These are phyloP conservation scores for Carex arenaria DNA, from an alignment of 202 grass and related monocot genomes.

Conservation along the genomic window DNA sequence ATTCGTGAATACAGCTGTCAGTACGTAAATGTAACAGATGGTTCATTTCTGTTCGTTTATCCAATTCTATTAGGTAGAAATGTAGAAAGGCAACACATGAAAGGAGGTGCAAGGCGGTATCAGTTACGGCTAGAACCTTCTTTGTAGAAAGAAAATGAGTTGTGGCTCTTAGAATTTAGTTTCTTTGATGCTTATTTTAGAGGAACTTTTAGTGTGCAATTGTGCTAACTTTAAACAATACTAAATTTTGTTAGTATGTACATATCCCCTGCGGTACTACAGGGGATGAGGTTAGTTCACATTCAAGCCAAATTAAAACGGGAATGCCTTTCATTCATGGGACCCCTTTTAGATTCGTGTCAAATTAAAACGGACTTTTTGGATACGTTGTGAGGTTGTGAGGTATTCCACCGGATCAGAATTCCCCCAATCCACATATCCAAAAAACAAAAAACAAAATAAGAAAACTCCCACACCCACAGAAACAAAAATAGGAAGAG, in stretches of 20 bases:
- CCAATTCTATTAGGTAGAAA: background rate
- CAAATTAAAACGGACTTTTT: background rate
- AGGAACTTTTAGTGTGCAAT: background rate
- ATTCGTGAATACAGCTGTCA: background rate
- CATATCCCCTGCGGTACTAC: too few relatives aligned
- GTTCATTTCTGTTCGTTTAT: background rate
- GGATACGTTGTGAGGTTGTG: too few relatives aligned
- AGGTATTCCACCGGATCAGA: too few relatives aligned
- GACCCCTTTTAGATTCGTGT: too few relatives aligned
- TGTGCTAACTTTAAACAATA: background rate
- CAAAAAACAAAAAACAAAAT: background rate
- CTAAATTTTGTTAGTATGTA: background rate
- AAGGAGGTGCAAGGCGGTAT: background rate
- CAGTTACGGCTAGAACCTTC: background rate
- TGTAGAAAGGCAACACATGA: background rate
- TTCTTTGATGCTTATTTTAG: background rate
- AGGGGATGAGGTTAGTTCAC: too few relatives aligned
- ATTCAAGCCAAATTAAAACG: too few relatives aligned
- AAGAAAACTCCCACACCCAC: background rate
- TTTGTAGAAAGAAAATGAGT: background rate
- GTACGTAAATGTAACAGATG: background rate
- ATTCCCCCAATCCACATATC: background rate
- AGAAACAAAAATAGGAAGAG: background rate
- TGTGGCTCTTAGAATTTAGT: background rate
- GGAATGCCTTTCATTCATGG: too few relatives aligned